These are phyloP conservation scores for Diaporthe aspalathi DNA, from an alignment of 2,329 filamentous ascomycete genomes.

Conservation along the genomic window DNA sequence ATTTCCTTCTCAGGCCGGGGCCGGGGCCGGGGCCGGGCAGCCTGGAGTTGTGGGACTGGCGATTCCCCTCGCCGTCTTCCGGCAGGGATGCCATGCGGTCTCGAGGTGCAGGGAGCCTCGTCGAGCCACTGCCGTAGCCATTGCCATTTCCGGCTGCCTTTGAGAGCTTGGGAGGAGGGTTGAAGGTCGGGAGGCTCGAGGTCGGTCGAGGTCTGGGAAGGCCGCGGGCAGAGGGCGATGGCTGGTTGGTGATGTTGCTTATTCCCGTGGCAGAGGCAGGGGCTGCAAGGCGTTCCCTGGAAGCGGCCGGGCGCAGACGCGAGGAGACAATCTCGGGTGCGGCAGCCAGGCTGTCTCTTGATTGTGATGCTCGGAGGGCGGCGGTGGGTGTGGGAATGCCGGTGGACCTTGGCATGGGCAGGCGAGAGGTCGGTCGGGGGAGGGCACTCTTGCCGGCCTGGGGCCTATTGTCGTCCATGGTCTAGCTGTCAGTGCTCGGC, in stretches of 20 bases:
- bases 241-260: constrained; percentile 21
- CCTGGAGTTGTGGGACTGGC: constrained; percentile 10
- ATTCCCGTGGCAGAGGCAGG: constrained; percentile 1
- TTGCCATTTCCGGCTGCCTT: background rate
- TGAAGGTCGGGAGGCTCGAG: constrained; percentile 35
- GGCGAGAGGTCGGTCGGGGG: constrained; percentile 35
- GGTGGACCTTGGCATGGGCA: constrained; percentile 36
- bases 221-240: background rate
- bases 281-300: constrained; percentile 31
- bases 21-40: constrained; percentile 27
- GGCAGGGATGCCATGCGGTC: constrained; percentile 36
- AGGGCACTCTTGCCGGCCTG: constrained; percentile 31
- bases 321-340: constrained; percentile 21
- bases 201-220: constrained; percentile 30
- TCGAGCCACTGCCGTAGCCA: background rate
- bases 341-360: constrained; percentile 33
- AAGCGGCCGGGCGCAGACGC: constrained; percentile 36
- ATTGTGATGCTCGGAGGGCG: constrained; percentile 29
- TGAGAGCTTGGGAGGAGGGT: constrained; percentile 23
- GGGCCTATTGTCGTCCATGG: constrained; percentile 35
- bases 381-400: constrained; percentile 23
- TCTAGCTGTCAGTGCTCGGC: background rate
- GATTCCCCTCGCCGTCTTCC: constrained; percentile 21
- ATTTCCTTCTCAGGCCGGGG: constrained; percentile 29
- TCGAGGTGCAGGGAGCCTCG: constrained; percentile 31